Conservation (phyloP, 2,329 filamentous ascomycete genomes). For the Aureobasidium lini region DNA sequence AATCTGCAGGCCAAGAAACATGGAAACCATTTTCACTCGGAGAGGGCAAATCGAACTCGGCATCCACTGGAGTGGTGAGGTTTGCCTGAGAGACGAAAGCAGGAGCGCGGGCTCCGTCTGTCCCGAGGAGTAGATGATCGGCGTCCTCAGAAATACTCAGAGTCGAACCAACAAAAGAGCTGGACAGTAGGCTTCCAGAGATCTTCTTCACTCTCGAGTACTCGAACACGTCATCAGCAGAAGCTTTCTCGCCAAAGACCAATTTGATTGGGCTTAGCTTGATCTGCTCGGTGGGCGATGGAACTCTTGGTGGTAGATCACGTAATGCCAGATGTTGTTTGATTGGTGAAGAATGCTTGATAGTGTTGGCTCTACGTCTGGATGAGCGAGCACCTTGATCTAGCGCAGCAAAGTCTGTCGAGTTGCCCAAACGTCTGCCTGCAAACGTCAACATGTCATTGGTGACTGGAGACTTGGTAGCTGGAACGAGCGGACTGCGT, state of each 20-base stretch:
- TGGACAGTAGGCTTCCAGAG: slow-evolving; percentile 9
- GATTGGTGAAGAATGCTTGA: neutral
- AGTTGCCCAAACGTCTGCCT: slow-evolving; percentile 18
- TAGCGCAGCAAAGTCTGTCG: slow-evolving; percentile 21
- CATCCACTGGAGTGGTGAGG: neutral
- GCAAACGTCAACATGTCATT: slow-evolving; percentile 18
- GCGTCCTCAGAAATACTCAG: slow-evolving; percentile 11
- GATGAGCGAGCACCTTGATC: slow-evolving; percentile 18
- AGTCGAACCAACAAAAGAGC: slow-evolving; percentile 8
- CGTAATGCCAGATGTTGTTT: neutral
- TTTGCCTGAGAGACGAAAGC: neutral
- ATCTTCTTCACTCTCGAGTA: slow-evolving; percentile 9
- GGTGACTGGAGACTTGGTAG: neutral
- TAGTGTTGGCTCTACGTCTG: neutral
- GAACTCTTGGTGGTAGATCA: neutral
- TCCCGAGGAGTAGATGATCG: slow-evolving; percentile 5
- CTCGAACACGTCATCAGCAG: slow-evolving; percentile 1
- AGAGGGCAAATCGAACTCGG: neutral
- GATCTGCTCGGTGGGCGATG: neutral
- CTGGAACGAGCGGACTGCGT: slow-evolving; percentile 16
- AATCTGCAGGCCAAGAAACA: slow-evolving; percentile 8
- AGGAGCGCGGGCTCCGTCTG: neutral
- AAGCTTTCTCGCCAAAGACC: neutral
- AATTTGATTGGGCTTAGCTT: neutral
- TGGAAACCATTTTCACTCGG: slow-evolving; percentile 8